Percentiles rank a stretch among this genome's conserved stretches.
Evolutionary conservation across 805 yeast genomes (phyloP).

Genomic region (Lachancea meyersii): DNA sequence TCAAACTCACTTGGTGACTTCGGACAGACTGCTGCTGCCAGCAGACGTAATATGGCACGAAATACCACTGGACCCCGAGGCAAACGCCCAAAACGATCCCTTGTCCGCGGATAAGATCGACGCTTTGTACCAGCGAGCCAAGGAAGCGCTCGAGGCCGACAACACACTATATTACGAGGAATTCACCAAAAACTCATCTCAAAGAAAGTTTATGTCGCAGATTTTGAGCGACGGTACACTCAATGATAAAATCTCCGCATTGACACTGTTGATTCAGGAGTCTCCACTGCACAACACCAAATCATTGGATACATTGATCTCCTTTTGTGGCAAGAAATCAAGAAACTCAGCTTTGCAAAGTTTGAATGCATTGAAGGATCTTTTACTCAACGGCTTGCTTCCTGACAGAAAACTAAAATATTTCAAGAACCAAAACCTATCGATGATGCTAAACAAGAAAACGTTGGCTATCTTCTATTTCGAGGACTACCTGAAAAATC

Average conservation of each 20-base stretch:
- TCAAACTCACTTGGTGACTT: slow-evolving; percentile 39
- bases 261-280: slow-evolving; percentile 88
- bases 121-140: slow-evolving; percentile 58
- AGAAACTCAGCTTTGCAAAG: slow-evolving; percentile 91
- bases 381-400: slow-evolving; percentile 73
- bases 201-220: slow-evolving; percentile 80
- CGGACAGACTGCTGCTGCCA: slow-evolving; percentile 52
- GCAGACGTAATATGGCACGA: slow-evolving; percentile 74
- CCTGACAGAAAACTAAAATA: slow-evolving; percentile 77
- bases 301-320: slow-evolving; percentile 70
- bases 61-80: slow-evolving; percentile 38
- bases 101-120: slow-evolving; percentile 50
- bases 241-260: slow-evolving; percentile 89
- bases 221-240: slow-evolving; percentile 88
- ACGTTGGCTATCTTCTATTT: slow-evolving; percentile 72
- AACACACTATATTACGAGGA: slow-evolving; percentile 66
- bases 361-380: slow-evolving; percentile 82
- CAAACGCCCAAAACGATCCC: slow-evolving; percentile 20
- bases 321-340: slow-evolving; percentile 82
- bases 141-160: slow-evolving; percentile 59
- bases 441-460: slow-evolving; percentile 40
- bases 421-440: slow-evolving; percentile 67
- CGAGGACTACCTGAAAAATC: slow-evolving; percentile 80
- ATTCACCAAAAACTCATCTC: slow-evolving; percentile 69
- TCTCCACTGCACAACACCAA: slow-evolving; percentile 87